Evolutionary conservation across 2,329 filamentous ascomycete genomes (phyloP), one percentile per base, ranked within the genome.

Genomic region (Xylariales sp.): DNA sequence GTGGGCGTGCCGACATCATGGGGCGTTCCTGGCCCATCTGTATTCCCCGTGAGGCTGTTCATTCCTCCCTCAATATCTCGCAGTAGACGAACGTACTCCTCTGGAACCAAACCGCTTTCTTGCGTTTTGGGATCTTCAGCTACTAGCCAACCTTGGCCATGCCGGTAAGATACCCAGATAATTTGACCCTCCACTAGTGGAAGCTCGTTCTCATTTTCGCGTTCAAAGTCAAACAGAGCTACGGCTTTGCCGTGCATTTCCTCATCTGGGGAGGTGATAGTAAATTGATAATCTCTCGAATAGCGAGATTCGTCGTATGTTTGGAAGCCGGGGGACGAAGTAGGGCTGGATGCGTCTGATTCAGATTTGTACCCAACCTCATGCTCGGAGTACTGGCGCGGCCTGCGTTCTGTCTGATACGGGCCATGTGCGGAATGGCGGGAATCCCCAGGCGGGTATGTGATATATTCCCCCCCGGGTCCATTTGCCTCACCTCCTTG

Each of bases 181-280:
- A 96, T 88, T 56, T 98, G 93, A 5, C 93, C 93, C 63, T 98
- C 93, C 1, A 88, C 82, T 32, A 98, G 69, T 4, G 89, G 88
- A 40, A 98, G 69, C 62, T 98, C 93, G 57, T 97, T 98, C 59
- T 96, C 89, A 59, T 97, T 96, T 62, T 97, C 91, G 21, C 90
- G 79, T 51, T 83, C 83, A 63, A 98, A 98, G 58, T 96, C 90
- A 58, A 95, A 98, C 16, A 98, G 71, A 6, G 93, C 93, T 19
- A 98, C 88, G 10, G 89, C 90, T 59, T 95, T 95, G 33, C 93
- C 93, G 56, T 96, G 90, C 78, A 96, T 96, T 61, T 97, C 89
- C 64, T 97, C 91, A 59, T 97, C 93, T 5, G 90, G 89, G 12
- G 88, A 94, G 13, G 88, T 91, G 51, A 95, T 95, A 14, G 88